Conservation (phyloP, 192 early-diverging fungal species). For the Rhizophagus prolifer region DNA sequence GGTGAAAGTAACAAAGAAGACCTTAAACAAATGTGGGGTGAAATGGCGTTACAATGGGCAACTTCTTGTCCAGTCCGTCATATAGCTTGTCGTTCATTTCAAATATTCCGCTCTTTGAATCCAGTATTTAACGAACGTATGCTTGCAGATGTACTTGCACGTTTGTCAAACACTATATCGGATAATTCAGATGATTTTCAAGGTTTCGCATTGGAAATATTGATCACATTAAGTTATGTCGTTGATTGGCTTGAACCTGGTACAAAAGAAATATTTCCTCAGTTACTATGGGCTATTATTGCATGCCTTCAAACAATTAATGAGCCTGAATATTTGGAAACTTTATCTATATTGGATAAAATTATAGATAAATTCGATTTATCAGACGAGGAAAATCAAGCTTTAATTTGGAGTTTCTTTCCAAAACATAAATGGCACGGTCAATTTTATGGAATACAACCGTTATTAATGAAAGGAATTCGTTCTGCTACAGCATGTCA, state of each 20-base stretch:
- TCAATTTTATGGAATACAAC: constrained; percentile 73
- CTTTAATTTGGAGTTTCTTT: constrained; percentile 57
- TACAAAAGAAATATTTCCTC: constrained; percentile 67
- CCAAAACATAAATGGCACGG: constrained; percentile 72
- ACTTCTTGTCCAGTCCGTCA: constrained; percentile 81
- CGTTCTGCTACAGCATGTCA: constrained; percentile 56
- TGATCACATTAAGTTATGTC: constrained; percentile 66
- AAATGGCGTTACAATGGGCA: constrained; percentile 79
- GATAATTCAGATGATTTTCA: constrained; percentile 76
- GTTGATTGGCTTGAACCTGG: constrained; percentile 53
- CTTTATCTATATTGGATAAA: constrained; percentile 62
- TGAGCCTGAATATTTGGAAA: constrained; percentile 77
- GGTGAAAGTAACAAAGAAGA: constrained; percentile 44
- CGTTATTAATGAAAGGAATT: constrained; percentile 71
- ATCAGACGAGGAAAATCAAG: constrained; percentile 41
- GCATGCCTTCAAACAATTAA: constrained; percentile 71
- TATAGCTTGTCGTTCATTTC: constrained; percentile 85
- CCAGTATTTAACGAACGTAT: constrained; percentile 73
- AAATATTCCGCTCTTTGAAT: constrained; percentile 72
- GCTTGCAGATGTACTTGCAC: constrained; percentile 72
- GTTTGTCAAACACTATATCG: constrained; percentile 74
- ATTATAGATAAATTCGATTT: constrained; percentile 63
- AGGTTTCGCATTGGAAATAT: constrained; percentile 77
- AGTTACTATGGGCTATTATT: constrained; percentile 80
- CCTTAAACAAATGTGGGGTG: constrained; percentile 71